phyloP scores from a whole-genome alignment of 1,139 yeast genomes.

The Pichia sp. region DNA sequence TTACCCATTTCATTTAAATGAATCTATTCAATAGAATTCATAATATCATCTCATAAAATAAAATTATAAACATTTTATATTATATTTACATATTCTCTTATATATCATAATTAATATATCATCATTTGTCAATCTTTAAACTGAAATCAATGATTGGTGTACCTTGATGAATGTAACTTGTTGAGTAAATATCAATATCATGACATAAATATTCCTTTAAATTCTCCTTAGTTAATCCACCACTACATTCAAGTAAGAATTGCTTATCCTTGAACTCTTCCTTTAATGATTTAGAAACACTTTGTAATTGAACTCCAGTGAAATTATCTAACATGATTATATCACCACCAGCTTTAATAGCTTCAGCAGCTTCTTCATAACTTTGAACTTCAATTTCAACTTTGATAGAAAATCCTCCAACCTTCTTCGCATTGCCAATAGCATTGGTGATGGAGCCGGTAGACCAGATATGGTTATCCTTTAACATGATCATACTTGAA shows the following conservation, averaged over 20 bases:
- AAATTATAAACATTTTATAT: too few species aligned
- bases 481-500: slow-evolving; percentile 94
- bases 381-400: slow-evolving; percentile 90
- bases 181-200: slow-evolving; percentile 86
- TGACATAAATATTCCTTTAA: slow-evolving; percentile 64
- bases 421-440: slow-evolving; percentile 69
- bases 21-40: too few species aligned
- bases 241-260: slow-evolving; percentile 77
- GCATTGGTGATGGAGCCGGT: slow-evolving; percentile 91
- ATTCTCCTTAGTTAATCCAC: slow-evolving; percentile 78
- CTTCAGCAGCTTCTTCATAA: slow-evolving; percentile 86
- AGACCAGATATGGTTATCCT: slow-evolving; percentile 91
- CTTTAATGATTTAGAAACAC: slow-evolving; percentile 66
- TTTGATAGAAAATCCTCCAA: slow-evolving; percentile 86
- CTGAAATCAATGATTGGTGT: slow-evolving; percentile 79
- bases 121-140: slow-evolving; percentile 53
- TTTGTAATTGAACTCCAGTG: slow-evolving; percentile 59
- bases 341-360: slow-evolving; percentile 94
- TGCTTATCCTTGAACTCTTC: slow-evolving; percentile 49
- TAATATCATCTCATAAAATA: too few species aligned
- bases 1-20: too few species aligned
- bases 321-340: slow-evolving; percentile 95
- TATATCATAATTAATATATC: neutral
- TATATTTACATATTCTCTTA: slow-evolving; percentile 5
- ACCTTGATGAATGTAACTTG: slow-evolving; percentile 95